Evolutionary conservation across 352 stramenopile genomes (phyloP).

Genomic region (Phytophthora meadii): DNA sequence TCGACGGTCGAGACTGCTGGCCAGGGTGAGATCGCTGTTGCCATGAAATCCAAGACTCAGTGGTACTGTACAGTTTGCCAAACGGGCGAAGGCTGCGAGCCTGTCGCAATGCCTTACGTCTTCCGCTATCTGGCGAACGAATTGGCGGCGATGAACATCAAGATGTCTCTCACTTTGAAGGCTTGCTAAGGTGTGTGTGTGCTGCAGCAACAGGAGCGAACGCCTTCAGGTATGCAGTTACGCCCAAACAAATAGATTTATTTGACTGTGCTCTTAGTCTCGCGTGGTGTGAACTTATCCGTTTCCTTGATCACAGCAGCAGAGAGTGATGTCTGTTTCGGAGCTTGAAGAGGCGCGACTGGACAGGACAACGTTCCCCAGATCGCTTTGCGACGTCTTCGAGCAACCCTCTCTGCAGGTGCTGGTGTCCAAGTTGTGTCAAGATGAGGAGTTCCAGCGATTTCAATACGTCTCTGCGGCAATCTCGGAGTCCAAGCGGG

Average conservation of each 20-base stretch:
- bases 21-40: conserved; percentile 82
- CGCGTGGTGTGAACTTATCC: conserved; percentile 30
- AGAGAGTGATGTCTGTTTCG: conserved; percentile 9
- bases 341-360: conserved; percentile 28
- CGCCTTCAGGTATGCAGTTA: conserved; percentile 31
- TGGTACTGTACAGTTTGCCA: conserved; percentile 88
- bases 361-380: conserved; percentile 10
- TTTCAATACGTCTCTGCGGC: conserved; percentile 38
- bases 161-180: conserved; percentile 95
- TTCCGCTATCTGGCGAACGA: conserved; percentile 99
- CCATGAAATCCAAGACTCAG: conserved; percentile 90
- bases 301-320: conserved; percentile 11
- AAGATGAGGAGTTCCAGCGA: conserved; percentile 47
- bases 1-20: conserved; percentile 81
- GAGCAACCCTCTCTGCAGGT: background rate
- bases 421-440: background rate
- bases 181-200: conserved; percentile 40
- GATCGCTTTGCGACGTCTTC: conserved; percentile 2
- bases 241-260: conserved; percentile 47
- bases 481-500: conserved; percentile 32
- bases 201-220: conserved; percentile 7
- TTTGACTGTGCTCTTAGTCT: conserved; percentile 32
- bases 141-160: conserved; percentile 99
- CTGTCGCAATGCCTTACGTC: conserved; percentile 98
- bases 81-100: conserved; percentile 91